Evolutionary conservation across 2,329 filamentous ascomycete genomes (phyloP).

Genomic region (Venturia pyrina): DNA sequence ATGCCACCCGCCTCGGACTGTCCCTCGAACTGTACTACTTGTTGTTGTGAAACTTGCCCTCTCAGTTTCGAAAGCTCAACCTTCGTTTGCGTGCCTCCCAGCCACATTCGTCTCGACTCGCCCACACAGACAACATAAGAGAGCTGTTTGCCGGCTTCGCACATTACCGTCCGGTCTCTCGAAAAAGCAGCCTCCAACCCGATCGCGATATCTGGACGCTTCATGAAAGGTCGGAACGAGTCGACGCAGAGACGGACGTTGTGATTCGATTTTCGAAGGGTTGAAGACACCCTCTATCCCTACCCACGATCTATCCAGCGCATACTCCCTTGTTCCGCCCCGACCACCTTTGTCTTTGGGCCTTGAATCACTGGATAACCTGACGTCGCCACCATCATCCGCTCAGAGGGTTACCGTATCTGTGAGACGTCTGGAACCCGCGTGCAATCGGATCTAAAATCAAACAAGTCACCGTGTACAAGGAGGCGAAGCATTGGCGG

Average conservation of each 20-base stretch:
- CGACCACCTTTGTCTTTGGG: background rate
- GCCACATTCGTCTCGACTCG: background rate
- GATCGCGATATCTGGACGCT: background rate
- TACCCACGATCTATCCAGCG: conserved; percentile 1
- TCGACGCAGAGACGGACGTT: background rate
- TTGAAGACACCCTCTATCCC: background rate
- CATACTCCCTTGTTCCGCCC: background rate
- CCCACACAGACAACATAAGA: too few species aligned
- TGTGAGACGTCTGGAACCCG: conserved; percentile 4
- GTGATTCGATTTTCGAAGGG: background rate
- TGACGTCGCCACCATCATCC: background rate
- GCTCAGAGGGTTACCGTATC: background rate
- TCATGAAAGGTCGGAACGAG: background rate
- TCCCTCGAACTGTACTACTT: background rate
- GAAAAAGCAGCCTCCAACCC: background rate
- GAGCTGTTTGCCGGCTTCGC: background rate
- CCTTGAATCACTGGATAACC: background rate
- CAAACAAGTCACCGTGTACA: conserved; percentile 1
- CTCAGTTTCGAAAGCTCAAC: background rate
- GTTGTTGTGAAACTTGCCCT: background rate
- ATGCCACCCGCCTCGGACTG: background rate
- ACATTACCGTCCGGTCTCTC: background rate
- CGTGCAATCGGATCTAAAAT: background rate
- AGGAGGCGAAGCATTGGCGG: background rate
- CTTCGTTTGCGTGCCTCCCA: background rate